Base-by-base conservation (phyloP, 768 basidiomycete genomes). In the Lanmaoa rubissima region DNA sequence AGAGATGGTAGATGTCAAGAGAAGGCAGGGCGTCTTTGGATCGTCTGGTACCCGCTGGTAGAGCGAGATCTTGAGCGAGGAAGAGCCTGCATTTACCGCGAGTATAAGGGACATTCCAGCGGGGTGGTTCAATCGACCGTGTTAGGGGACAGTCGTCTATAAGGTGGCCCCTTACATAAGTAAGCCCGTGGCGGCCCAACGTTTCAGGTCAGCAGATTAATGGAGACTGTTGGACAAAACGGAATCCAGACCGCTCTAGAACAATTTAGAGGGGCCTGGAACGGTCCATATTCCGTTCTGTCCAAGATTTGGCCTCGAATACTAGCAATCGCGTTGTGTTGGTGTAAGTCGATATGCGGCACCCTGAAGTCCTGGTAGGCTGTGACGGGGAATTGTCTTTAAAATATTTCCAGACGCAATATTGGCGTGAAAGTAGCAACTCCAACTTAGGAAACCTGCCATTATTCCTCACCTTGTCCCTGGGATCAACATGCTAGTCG, bases 31-130 rank as follows among this genome's bases (percentile, higher is more conserved):
- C 32, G 71, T 72, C 9, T 67, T 64, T 45, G 73, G 66, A 52
- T 61, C 60, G 1, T 67, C 58, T 19, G 60, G 54, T 31, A 63
- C 61, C 31, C 75, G 67, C 40, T 68, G 62, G 64, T 81, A 94
- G 44, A 94, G 80, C 13, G 88, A 85, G 44, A 89, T 82, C 74
- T 93, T 94, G 74, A 94, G 85, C 6, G 91, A 93, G 2, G 91
- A 93, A 0, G 90, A 92, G 39, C 91, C 91, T 6, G 91, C 83
- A 62, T 92, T 92, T 60, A 87, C 78, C 4, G 90, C 78, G 26
- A 92, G 83, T 53, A 91, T 80, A 58, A 84, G 73, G 19, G 62
- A 63, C 71, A 64, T 68, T n/a, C 6, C 17, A 10, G 48, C 2
- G 31, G 17, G 32, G 36, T 10, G 28, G 26, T 52, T 35, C 51